phyloP scores from a whole-genome alignment of 805 yeast genomes.

The Ogataea pini region DNA sequence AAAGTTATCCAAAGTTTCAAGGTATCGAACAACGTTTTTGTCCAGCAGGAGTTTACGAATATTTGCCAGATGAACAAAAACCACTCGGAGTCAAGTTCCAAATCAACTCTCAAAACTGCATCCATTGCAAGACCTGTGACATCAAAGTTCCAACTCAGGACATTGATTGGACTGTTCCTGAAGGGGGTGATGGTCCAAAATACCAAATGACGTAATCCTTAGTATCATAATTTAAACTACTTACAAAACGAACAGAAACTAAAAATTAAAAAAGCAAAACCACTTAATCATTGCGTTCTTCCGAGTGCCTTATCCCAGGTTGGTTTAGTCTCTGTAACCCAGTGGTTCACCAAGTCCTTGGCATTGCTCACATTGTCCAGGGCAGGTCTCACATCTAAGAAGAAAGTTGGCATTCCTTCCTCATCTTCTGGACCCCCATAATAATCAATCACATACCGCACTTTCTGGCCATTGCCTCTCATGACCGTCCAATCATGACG shows the following conservation, averaged over 20 bases:
- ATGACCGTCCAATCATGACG: conserved; percentile 98
- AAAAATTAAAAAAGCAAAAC: not conserved
- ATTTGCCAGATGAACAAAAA: conserved; percentile 61
- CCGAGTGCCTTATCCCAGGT: conserved; percentile 74
- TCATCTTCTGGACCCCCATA: conserved; percentile 90
- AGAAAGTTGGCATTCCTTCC: conserved; percentile 87
- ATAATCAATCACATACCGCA: conserved; percentile 93
- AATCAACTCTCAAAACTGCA: conserved; percentile 95
- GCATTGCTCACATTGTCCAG: conserved; percentile 67
- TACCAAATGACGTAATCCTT: conserved; percentile 65
- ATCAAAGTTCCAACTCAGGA: conserved; percentile 95
- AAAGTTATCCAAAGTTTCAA: conserved; percentile 70
- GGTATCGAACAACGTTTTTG: conserved; percentile 93
- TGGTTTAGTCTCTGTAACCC: conserved; percentile 54
- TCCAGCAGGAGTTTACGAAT: conserved; percentile 98
- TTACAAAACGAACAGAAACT: not conserved
- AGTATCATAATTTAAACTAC: not conserved
- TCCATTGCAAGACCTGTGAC: conserved; percentile 98
- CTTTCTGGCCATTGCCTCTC: conserved; percentile 67
- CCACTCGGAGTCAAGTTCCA: conserved; percentile 76
- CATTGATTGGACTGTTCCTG: conserved; percentile 96
- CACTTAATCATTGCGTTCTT: conserved; percentile 18
- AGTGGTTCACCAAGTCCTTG: conserved; percentile 65
- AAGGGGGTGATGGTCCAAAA: conserved; percentile 99
- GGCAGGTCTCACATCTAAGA: conserved; percentile 94